Conservation (phyloP, 2,329 filamentous ascomycete genomes). For the Metarhizium sp. region DNA sequence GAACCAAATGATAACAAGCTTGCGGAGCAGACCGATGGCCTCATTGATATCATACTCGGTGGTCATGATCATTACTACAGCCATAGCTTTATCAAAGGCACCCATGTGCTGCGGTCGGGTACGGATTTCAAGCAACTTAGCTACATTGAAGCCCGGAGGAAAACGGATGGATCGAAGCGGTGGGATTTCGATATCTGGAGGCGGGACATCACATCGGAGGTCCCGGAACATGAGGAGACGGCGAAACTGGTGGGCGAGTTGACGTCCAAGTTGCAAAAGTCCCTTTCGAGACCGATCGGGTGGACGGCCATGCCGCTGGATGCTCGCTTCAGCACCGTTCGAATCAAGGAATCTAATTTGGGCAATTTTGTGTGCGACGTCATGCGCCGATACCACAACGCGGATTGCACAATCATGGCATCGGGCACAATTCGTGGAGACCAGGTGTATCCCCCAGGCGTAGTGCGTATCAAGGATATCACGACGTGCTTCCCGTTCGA, state of each 20-base stretch:
- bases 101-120: conserved; percentile 77
- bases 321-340: conserved; percentile 75
- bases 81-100: conserved; percentile 67
- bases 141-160: conserved; percentile 69
- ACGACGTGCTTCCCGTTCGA: conserved; percentile 88
- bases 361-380: conserved; percentile 89
- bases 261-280: conserved; percentile 63
- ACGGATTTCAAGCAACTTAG: conserved; percentile 89
- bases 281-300: conserved; percentile 73
- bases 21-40: conserved; percentile 60
- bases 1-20: conserved; percentile 87
- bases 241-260: conserved; percentile 56
- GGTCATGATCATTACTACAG: conserved; percentile 87
- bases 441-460: conserved; percentile 75
- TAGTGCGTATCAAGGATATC: conserved; percentile 71
- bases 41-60: conserved; percentile 78
- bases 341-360: conserved; percentile 69
- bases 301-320: conserved; percentile 78
- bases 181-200: conserved; percentile 77
- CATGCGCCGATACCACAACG: conserved; percentile 73
- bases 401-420: conserved; percentile 79
- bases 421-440: conserved; percentile 81
- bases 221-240: conserved; percentile 54
- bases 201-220: conserved; percentile 60
- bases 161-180: conserved; percentile 29